Evolutionary conservation across 2,329 filamentous ascomycete species (phyloP).

Genomic region (Aspergillus sojae): DNA sequence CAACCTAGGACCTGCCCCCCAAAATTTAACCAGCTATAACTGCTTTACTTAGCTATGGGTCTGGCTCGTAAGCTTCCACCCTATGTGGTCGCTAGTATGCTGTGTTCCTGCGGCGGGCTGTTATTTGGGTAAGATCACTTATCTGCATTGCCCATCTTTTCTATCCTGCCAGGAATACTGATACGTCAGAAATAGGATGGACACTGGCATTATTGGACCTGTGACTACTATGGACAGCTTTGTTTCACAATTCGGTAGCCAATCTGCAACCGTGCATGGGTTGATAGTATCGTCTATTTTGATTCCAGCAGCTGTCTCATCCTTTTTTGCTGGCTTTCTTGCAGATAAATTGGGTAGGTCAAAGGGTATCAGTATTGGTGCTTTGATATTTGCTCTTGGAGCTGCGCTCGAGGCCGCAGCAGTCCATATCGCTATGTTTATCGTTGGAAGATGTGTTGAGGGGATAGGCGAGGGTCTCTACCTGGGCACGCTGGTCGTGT

Average conservation of each 20-base stretch:
- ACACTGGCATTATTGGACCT: slow-evolving; percentile 62
- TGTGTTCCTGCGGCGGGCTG: slow-evolving; percentile 24
- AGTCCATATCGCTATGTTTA: slow-evolving; percentile 53
- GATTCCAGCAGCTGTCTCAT: slow-evolving; percentile 59
- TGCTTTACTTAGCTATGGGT: slow-evolving; percentile 6
- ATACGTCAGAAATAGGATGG: slow-evolving; percentile 27
- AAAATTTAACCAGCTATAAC: neutral
- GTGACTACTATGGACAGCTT: slow-evolving; percentile 62
- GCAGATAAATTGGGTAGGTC: slow-evolving; percentile 56
- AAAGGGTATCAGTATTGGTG: slow-evolving; percentile 52
- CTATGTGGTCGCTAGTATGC: slow-evolving; percentile 23
- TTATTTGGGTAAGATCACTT: slow-evolving; percentile 20
- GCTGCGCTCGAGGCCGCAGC: slow-evolving; percentile 56
- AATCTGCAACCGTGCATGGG: slow-evolving; percentile 58
- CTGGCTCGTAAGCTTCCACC: slow-evolving; percentile 15
- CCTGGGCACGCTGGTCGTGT: slow-evolving; percentile 59
- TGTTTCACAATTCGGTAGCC: slow-evolving; percentile 50
- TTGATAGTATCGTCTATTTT: slow-evolving; percentile 63
- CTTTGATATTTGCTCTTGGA: slow-evolving; percentile 57
- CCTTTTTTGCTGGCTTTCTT: slow-evolving; percentile 60
- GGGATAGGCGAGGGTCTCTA: slow-evolving; percentile 64
- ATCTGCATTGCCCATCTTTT: neutral
- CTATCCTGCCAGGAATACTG: neutral
- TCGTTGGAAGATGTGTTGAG: slow-evolving; percentile 58
- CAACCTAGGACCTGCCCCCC: too few species aligned